Evolutionary conservation across 2,329 filamentous ascomycete species (phyloP).

Genomic region (Beauveria australis): DNA sequence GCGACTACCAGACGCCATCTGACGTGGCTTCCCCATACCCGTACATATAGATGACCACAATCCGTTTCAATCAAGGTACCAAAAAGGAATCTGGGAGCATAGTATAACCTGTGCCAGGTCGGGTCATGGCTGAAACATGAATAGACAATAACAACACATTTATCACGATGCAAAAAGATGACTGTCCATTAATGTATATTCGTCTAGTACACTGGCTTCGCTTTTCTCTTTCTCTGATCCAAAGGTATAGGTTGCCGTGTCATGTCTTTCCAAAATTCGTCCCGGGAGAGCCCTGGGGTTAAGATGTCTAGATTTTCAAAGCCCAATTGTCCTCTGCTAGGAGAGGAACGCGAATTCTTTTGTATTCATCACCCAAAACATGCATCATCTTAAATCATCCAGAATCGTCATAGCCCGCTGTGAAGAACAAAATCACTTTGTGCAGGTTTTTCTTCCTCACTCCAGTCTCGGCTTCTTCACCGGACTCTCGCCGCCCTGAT

Average conservation of each 20-base stretch:
- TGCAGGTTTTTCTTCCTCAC: neutral
- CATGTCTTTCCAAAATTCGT: neutral
- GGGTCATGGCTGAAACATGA: neutral
- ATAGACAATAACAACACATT: neutral
- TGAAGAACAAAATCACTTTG: neutral
- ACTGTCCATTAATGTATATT: neutral
- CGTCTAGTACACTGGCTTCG: neutral
- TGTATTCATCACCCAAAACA: neutral
- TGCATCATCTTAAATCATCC: neutral
- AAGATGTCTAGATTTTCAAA: neutral
- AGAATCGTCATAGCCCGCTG: neutral
- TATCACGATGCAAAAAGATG: neutral
- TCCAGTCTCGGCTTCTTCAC: neutral
- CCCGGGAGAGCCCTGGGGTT: no score
- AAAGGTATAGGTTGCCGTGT: slow-evolving; percentile 1
- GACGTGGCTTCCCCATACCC: slow-evolving; percentile 20
- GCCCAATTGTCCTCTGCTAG: neutral
- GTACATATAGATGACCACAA: neutral
- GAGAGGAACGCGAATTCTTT: neutral
- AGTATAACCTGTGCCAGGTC: neutral
- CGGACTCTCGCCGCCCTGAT: slow-evolving; percentile 25
- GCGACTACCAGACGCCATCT: slow-evolving; percentile 82
- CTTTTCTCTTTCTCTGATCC: neutral
- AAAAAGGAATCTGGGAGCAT: neutral
- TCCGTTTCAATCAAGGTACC: neutral